phyloP scores from a whole-genome alignment of 2,329 filamentous ascomycete genomes.

The Pseudogymnoascus pannorum region DNA sequence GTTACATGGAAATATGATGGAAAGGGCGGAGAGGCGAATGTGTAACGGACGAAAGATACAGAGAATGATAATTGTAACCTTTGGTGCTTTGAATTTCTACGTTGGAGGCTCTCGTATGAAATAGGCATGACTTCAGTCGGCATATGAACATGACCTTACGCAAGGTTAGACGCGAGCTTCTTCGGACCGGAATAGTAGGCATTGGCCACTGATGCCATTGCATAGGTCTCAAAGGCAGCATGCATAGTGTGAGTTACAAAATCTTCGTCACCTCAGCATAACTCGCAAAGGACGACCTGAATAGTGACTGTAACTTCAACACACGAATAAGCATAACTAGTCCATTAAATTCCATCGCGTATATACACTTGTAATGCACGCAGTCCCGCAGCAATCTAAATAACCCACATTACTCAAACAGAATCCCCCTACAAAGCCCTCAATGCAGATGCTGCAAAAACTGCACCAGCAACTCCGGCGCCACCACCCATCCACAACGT shows the following conservation, averaged over 20 bases:
- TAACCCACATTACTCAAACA: neutral
- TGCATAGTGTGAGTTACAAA: too few species aligned
- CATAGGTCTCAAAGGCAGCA: too few species aligned
- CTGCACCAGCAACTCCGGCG: neutral
- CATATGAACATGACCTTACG: neutral
- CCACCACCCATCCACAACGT: neutral
- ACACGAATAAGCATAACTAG: neutral
- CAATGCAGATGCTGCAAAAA: neutral
- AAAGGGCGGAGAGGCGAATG: neutral
- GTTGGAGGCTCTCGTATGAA: neutral
- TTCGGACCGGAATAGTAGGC: neutral
- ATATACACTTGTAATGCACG: neutral
- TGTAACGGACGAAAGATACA: neutral
- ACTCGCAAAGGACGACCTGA: too few species aligned
- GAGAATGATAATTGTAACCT: neutral
- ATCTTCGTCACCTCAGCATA: too few species aligned
- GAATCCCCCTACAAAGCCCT: neutral
- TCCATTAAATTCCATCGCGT: neutral
- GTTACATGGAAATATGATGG: neutral
- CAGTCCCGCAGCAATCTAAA: neutral
- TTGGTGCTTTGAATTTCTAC: neutral
- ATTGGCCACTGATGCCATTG: neutral
- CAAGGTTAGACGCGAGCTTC: neutral
- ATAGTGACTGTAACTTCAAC: neutral
- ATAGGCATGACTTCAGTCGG: neutral